Evolutionary conservation across 108 stramenopile species (phyloP).

Genomic region (Fragilariopsis cylindrus): DNA sequence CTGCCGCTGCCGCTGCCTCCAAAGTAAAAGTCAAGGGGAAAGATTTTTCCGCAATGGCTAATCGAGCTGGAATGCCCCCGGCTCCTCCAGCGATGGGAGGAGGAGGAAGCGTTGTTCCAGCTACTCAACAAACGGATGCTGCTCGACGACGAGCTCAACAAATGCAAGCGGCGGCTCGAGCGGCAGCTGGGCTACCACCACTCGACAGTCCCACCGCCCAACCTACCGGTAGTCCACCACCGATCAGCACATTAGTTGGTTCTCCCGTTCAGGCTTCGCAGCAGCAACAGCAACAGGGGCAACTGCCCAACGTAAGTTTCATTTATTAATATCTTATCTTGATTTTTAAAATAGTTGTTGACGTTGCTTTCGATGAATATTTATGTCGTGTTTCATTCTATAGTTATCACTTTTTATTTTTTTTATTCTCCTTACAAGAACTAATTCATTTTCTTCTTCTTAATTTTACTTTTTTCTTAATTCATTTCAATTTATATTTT

Average conservation of each 20-base stretch:
- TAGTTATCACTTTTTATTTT: too few species aligned
- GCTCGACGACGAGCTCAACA: slow-evolving; percentile 29
- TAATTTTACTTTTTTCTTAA: too few species aligned
- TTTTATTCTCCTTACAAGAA: too few species aligned
- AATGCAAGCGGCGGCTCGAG: slow-evolving; percentile 53
- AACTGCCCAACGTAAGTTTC: too few species aligned
- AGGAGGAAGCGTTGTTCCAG: slow-evolving; percentile 2
- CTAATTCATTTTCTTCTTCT: too few species aligned
- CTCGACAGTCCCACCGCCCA: slow-evolving; percentile 45
- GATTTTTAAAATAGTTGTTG: too few species aligned
- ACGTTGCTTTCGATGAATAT: too few species aligned
- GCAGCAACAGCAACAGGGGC: slow-evolving; percentile 14
- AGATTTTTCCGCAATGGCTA: slow-evolving; percentile 76
- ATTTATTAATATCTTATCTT: too few species aligned
- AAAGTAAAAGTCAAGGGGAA: slow-evolving; percentile 64
- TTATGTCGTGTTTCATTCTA: too few species aligned
- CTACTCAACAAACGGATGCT: slow-evolving; percentile 5
- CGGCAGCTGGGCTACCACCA: slow-evolving; percentile 56
- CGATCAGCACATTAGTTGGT: slow-evolving; percentile 28
- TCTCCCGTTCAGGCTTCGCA: background rate
- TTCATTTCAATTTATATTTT: too few species aligned
- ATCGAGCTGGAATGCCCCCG: slow-evolving; percentile 16
- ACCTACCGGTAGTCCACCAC: slow-evolving; percentile 32
- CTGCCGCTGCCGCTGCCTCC: slow-evolving; percentile 14
- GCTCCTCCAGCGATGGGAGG: slow-evolving; percentile 43